Conservation (phyloP, 208 protist species). For the Trypanosoma platydactyli region DNA sequence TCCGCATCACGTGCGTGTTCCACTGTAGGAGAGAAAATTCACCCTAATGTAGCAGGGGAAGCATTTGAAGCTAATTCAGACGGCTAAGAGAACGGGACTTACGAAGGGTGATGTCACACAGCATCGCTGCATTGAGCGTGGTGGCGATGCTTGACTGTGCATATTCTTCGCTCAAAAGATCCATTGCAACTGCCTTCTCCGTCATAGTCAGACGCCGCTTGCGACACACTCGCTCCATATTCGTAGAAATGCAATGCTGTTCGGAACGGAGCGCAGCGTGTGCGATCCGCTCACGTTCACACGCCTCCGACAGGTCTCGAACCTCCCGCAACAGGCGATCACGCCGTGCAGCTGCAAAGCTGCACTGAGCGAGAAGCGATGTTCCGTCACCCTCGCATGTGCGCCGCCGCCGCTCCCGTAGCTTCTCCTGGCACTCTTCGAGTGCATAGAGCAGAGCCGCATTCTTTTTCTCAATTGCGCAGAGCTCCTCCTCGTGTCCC, state of each 20-base stretch:
- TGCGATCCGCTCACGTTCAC: background rate
- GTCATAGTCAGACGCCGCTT: constrained; percentile 3
- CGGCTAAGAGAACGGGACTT: background rate
- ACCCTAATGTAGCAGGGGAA: no score
- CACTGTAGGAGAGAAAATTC: no score
- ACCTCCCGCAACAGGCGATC: constrained; percentile 15
- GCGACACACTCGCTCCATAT: background rate
- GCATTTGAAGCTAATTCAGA: background rate
- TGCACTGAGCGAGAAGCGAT: background rate
- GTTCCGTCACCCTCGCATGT: background rate
- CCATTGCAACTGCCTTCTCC: constrained; percentile 3
- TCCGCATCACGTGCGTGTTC: no score
- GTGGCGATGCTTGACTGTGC: background rate
- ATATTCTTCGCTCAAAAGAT: constrained; percentile 4
- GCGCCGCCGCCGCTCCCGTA: background rate
- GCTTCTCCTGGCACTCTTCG: background rate
- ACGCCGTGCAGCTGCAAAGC: background rate
- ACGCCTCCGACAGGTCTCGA: background rate
- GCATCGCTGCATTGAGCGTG: constrained; percentile 10
- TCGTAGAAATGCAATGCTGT: background rate
- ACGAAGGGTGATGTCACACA: background rate
- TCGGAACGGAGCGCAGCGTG: background rate
- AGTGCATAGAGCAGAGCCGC: background rate
- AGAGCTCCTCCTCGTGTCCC: background rate
- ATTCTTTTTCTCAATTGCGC: background rate